These are phyloP conservation scores for Mariannaea sp. DNA, from an alignment of 2,329 filamentous ascomycete species.

Conservation along the genomic window DNA sequence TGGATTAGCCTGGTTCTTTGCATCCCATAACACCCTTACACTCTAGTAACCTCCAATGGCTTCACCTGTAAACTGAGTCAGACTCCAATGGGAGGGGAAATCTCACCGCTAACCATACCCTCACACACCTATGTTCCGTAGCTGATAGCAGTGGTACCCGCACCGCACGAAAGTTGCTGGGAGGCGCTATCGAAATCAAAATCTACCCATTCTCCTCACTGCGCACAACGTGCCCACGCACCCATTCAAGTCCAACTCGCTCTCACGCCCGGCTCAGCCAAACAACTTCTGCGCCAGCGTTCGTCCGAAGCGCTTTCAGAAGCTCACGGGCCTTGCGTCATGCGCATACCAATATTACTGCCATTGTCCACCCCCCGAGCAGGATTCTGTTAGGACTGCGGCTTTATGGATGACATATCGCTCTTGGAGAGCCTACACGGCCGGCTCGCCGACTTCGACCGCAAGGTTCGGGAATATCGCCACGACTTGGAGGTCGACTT, in stretches of 20 bases:
- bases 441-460: conserved; percentile 61
- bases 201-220: conserved; percentile 25
- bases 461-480: conserved; percentile 61
- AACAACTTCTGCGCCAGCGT: conserved; percentile 24
- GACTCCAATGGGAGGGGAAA: background rate
- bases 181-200: conserved; percentile 19
- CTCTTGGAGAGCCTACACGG: conserved; percentile 57
- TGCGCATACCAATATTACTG: conserved; percentile 43
- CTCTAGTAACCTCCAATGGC: conserved; percentile 6
- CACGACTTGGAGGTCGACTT: conserved; percentile 63
- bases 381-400: conserved; percentile 43
- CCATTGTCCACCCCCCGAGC: conserved; percentile 39
- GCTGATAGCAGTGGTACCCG: background rate
- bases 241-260: conserved; percentile 25
- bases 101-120: conserved; percentile 13
- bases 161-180: conserved; percentile 5
- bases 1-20: background rate
- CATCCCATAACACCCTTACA: conserved; percentile 6
- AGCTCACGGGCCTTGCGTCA: conserved; percentile 42
- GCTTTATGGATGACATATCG: conserved; percentile 47
- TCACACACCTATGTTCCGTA: conserved; percentile 5
- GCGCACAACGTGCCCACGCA: conserved; percentile 22
- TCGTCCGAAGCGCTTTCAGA: conserved; percentile 23
- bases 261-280: conserved; percentile 22
- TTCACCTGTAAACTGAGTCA: conserved; percentile 8